These are phyloP conservation scores for Penicillium verhagenii DNA, from an alignment of 495 filamentous ascomycete genomes.

Conservation along the genomic window DNA sequence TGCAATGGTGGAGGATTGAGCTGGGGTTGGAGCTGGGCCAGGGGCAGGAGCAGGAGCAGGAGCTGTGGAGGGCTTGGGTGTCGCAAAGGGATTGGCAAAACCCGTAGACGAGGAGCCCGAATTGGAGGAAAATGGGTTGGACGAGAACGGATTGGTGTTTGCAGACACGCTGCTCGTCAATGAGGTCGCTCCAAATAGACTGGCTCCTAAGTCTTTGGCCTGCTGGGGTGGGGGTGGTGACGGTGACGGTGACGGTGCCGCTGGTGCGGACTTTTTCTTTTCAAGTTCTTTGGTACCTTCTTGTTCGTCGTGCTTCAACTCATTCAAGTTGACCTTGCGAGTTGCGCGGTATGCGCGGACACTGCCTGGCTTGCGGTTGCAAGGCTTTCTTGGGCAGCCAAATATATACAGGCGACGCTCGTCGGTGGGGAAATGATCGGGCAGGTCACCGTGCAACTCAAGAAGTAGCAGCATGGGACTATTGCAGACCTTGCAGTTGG, in stretches of 20 bases:
- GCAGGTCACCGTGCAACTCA: constrained; percentile 88
- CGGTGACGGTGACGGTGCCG: no score
- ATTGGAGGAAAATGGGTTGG: constrained; percentile 58
- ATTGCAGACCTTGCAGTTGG: constrained; percentile 87
- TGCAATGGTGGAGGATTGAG: constrained; percentile 21
- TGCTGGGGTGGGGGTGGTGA: constrained; percentile 13
- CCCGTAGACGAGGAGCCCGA: constrained; percentile 20
- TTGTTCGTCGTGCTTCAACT: constrained; percentile 23
- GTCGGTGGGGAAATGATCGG: constrained; percentile 78
- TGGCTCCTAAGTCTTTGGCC: constrained; percentile 54
- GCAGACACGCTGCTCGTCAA: constrained; percentile 47
- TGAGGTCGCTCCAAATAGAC: constrained; percentile 52
- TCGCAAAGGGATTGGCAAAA: constrained; percentile 49
- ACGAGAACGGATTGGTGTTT: constrained; percentile 56
- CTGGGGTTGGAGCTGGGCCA: not conserved
- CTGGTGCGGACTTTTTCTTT: constrained; percentile 32
- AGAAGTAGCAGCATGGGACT: constrained; percentile 79
- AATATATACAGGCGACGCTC: constrained; percentile 86
- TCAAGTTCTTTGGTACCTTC: constrained; percentile 35
- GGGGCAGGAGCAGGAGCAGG: constrained; percentile 4
- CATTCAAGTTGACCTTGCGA: constrained; percentile 38
- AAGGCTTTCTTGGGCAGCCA: constrained; percentile 72
- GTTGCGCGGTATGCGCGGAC: constrained; percentile 69
- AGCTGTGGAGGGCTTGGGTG: constrained; percentile 35
- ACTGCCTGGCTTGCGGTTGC: constrained; percentile 78